Conservation (phyloP, 495 filamentous ascomycete genomes). For the Daldinia caldariorum region DNA sequence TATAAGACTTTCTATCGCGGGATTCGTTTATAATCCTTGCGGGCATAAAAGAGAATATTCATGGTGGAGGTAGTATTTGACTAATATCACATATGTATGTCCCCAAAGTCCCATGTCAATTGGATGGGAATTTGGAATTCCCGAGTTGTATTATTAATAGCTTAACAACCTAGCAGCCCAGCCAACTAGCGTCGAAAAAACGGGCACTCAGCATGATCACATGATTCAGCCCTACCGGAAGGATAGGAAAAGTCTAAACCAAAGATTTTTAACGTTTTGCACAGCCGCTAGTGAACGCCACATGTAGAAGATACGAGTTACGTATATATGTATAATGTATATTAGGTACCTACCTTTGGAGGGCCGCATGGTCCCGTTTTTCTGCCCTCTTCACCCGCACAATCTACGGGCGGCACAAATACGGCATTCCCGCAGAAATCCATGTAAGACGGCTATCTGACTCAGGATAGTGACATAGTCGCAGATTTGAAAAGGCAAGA, state of each 20-base stretch:
- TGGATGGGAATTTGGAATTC: conserved; percentile 34
- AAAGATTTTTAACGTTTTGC: conserved; percentile 16
- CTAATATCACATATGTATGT: background rate
- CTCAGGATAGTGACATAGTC: background rate
- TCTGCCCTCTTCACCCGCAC: background rate
- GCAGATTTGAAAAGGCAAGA: background rate
- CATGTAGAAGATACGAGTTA: conserved; percentile 16
- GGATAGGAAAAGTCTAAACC: conserved; percentile 27
- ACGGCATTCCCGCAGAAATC: conserved; percentile 3
- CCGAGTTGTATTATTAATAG: conserved; percentile 10
- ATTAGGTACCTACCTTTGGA: background rate
- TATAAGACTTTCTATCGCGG: conserved; percentile 7
- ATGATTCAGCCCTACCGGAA: conserved; percentile 50
- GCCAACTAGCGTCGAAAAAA: conserved; percentile 19
- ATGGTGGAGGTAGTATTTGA: background rate
- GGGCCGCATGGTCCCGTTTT: background rate
- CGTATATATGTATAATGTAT: too few species aligned
- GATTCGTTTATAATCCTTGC: background rate
- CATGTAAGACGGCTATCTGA: background rate
- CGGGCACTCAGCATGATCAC: conserved; percentile 39
- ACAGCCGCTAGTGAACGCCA: conserved; percentile 27
- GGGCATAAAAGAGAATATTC: background rate
- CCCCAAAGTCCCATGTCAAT: conserved; percentile 23
- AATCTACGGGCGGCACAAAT: background rate
- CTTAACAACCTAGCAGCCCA: background rate